These are phyloP conservation scores for Arthrinium puccinioides DNA, from an alignment of 2,329 filamentous ascomycete genomes.

Conservation along the genomic window DNA sequence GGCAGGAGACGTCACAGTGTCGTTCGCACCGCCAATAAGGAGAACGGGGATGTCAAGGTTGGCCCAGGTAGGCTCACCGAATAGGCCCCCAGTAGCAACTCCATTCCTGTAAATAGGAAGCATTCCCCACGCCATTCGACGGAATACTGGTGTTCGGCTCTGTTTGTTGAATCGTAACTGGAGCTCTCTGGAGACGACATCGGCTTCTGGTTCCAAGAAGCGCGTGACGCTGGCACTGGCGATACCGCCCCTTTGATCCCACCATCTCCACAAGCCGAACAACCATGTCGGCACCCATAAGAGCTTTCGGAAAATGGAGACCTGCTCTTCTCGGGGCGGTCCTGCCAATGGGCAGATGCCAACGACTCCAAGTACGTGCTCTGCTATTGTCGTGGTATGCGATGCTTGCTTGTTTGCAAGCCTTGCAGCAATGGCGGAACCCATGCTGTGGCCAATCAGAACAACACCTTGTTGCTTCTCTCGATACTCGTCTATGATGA, in stretches of 20 bases:
- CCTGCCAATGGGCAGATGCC: constrained; percentile 73
- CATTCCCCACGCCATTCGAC: constrained; percentile 69
- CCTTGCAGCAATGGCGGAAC: constrained; percentile 68
- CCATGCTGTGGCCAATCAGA: constrained; percentile 85
- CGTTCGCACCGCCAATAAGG: constrained; percentile 70
- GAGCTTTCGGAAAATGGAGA: constrained; percentile 44
- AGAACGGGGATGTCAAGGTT: constrained; percentile 67
- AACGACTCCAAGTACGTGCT: constrained; percentile 67
- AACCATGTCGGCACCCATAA: constrained; percentile 63
- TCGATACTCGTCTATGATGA: constrained; percentile 66
- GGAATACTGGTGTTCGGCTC: constrained; percentile 75
- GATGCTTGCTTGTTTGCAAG: constrained; percentile 48
- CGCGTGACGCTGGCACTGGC: constrained; percentile 72
- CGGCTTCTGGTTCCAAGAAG: constrained; percentile 64
- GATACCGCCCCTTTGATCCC: constrained; percentile 72
- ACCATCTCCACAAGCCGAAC: constrained; percentile 69
- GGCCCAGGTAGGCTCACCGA: constrained; percentile 64
- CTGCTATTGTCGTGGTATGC: constrained; percentile 43
- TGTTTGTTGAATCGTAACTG: constrained; percentile 75
- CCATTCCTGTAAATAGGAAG: constrained; percentile 54
- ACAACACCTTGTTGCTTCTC: constrained; percentile 68
- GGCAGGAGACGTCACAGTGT: constrained; percentile 64
- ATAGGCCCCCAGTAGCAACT: constrained; percentile 53
- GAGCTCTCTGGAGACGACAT: constrained; percentile 56
- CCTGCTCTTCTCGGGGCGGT: constrained; percentile 48